Evolutionary conservation across 768 basidiomycete genomes (phyloP), one percentile per base, ranked within the genome.

Genomic region (Crepidotus variabilis): DNA sequence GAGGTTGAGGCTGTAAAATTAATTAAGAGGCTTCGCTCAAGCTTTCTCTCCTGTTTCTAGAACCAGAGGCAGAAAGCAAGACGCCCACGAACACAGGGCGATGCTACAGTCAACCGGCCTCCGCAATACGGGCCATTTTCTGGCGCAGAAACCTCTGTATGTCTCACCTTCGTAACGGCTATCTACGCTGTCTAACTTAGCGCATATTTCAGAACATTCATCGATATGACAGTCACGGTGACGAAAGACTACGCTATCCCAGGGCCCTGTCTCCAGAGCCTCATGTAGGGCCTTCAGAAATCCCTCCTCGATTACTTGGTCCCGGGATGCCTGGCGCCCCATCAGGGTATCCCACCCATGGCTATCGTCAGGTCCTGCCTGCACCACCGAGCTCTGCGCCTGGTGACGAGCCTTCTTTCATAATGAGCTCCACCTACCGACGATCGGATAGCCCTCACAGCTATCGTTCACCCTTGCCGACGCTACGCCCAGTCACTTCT

Each of bases 31-130:
- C 63, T 52, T 62, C 48, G 52, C 51, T 58, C 46, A 57, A 59
- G 56, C 53, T 54, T 59, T 59, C 23, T 46, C 53, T 47, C 61
- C 55, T 50, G 28, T 59, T 59, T 61, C 60, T 57, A 92, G 91
- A 93, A 93, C 69, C 90, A 93, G 67, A 84, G 90, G 59, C 91
- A 93, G 75, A 93, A 93, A 67, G 88, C 90, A 11, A 79, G 89
- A 63, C 85, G 87, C 35, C 90, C 90, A 20, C 84, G 84, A 52
- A 80, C 77, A 57, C 84, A 86, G 57, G 78, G 80, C 55, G 77
- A 80, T 51, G 69, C 76, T 4, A 78, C 84, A 51, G 69, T 78
- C 55, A 72, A 74, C 57, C 81, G 76, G 45, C 81, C 82, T 3
- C 81, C 81, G 16, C 86, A 87, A 63, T 87, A 83, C 65, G 84